These are phyloP conservation scores for Nepenthes gracilis DNA, from an alignment of 148 eudicot species.

Conservation along the genomic window DNA sequence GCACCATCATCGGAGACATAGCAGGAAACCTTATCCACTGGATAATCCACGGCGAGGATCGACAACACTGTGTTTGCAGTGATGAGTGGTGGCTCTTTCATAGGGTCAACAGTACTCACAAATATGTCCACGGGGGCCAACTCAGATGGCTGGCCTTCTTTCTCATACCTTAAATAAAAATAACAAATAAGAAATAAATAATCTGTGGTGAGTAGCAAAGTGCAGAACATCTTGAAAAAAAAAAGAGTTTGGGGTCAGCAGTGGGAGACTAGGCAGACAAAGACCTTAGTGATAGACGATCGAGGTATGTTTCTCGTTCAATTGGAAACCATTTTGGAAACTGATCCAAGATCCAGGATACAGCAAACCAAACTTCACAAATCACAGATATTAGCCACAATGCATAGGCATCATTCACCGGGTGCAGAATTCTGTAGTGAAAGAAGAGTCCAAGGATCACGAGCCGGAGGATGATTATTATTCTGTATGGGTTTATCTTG, in stretches of 20 bases:
- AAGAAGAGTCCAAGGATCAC: constrained; percentile 51
- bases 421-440: constrained; percentile 64
- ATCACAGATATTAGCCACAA: constrained; percentile 68
- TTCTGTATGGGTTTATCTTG: constrained; percentile 63
- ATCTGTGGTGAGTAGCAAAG: neutral
- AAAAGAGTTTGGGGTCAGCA: neutral
- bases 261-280: neutral
- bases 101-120: constrained; percentile 91
- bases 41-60: constrained; percentile 91
- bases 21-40: constrained; percentile 85
- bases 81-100: constrained; percentile 91
- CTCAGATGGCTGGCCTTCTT: constrained; percentile 92
- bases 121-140: constrained; percentile 70
- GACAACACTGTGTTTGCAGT: constrained; percentile 93
- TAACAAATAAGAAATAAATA: neutral
- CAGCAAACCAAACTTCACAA: constrained; percentile 81
- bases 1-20: constrained; percentile 96
- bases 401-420: constrained; percentile 51
- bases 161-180: constrained; percentile 55
- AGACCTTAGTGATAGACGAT: constrained; percentile 57
- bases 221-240: no score
- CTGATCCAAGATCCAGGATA: constrained; percentile 85
- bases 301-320: constrained; percentile 74
- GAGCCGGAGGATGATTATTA: constrained; percentile 64
- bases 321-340: constrained; percentile 81